Evolutionary conservation across 257 asterid species (phyloP).

Genomic region (Nicotiana attenuata): DNA sequence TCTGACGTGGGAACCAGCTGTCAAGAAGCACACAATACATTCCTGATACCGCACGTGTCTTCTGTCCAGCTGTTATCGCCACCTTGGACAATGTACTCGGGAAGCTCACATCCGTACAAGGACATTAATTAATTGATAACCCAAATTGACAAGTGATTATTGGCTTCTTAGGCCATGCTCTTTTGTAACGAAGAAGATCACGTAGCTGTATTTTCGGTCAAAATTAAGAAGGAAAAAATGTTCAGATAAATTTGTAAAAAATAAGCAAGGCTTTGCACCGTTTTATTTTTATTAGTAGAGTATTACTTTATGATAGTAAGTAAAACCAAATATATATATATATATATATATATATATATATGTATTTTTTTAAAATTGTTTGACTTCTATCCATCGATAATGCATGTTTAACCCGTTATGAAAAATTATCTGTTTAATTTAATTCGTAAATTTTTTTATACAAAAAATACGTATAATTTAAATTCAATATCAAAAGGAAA

Average conservation of each 20-base stretch:
- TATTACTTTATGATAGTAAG: no score
- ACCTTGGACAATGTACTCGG: not conserved
- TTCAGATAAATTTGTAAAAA: no score
- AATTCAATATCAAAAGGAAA: no score
- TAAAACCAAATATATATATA: no score
- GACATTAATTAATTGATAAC: not conserved
- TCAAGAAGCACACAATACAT: not conserved
- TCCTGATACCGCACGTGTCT: not conserved
- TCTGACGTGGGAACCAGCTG: conserved; percentile 19
- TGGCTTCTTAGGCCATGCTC: not conserved
- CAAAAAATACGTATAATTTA: no score
- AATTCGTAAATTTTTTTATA: no score
- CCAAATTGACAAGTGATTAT: not conserved
- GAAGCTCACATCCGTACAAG: not conserved
- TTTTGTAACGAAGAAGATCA: not conserved
- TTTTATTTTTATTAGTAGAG: no score
- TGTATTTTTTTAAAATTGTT: no score
- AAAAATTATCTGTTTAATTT: no score
- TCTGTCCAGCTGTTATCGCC: conserved; percentile 4
- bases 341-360: no score
- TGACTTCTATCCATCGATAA: not conserved
- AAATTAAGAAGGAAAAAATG: not conserved
- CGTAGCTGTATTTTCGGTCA: not conserved
- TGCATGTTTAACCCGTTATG: no score
- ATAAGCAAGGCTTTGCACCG: not conserved